These are phyloP conservation scores for Bathelium albidoporum DNA, from an alignment of 495 filamentous ascomycete genomes.

Conservation along the genomic window DNA sequence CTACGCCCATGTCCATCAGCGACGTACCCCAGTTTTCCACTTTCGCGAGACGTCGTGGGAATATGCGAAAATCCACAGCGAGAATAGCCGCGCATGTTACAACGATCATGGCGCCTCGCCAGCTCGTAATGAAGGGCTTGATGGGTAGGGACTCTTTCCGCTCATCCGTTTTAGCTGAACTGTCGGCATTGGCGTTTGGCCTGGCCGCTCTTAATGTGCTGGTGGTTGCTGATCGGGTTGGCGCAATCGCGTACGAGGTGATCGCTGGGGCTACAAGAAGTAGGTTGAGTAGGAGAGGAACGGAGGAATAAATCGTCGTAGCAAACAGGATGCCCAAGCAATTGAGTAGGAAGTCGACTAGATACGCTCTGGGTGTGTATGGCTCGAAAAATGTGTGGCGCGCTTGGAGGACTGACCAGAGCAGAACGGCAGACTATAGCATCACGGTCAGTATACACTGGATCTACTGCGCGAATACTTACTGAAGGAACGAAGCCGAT, in stretches of 20 bases:
- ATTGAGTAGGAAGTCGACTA: conserved; percentile 80
- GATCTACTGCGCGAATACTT: conserved; percentile 26
- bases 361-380: conserved; percentile 54
- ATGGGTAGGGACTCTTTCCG: conserved; percentile 51
- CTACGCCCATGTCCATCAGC: conserved; percentile 95
- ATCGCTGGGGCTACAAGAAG: conserved; percentile 59
- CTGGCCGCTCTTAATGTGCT: conserved; percentile 11
- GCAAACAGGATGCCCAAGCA: conserved; percentile 71
- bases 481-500: conserved; percentile 80
- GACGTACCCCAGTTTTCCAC: conserved; percentile 98
- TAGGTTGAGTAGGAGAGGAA: conserved; percentile 62
- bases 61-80: conserved; percentile 91
- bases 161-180: neutral
- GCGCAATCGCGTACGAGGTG: conserved; percentile 24
- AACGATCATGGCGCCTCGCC: conserved; percentile 86
- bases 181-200: conserved; percentile 3
- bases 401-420: conserved; percentile 85
- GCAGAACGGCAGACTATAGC: conserved; percentile 60
- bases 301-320: conserved; percentile 72
- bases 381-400: conserved; percentile 75
- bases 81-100: conserved; percentile 86
- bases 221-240: neutral
- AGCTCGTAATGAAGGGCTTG: conserved; percentile 84
- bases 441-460: neutral
- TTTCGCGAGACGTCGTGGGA: conserved; percentile 91